phyloP scores from a whole-genome alignment of 257 asterid genomes.

The Rauvolfia tetraphylla region DNA sequence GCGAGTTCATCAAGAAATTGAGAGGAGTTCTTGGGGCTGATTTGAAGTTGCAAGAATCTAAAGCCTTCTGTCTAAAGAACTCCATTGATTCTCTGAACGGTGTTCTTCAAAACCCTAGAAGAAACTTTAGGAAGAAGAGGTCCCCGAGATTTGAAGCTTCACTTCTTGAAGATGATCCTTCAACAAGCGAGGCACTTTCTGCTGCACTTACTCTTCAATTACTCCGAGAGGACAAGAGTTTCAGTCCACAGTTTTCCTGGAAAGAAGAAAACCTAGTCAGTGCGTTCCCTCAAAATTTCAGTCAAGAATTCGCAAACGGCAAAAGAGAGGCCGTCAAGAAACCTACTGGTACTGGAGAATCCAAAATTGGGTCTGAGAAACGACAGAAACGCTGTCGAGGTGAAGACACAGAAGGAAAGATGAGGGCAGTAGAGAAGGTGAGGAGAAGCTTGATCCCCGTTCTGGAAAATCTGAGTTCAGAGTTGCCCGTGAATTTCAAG shows the following conservation, averaged over 20 bases:
- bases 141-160: neutral
- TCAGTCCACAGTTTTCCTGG: neutral
- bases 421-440: neutral
- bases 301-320: neutral
- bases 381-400: neutral
- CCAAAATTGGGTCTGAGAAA: neutral
- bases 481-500: neutral
- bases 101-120: too few relatives aligned
- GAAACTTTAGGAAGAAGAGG: neutral
- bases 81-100: too few relatives aligned
- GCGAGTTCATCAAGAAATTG: neutral
- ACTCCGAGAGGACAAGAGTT: neutral
- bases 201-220: neutral
- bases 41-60: too few relatives aligned
- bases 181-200: neutral
- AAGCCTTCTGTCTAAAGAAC: too few relatives aligned
- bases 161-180: neutral
- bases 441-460: neutral
- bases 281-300: neutral
- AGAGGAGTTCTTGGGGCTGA: too few relatives aligned
- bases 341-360: neutral
- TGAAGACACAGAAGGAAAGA: neutral
- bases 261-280: neutral
- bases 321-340: neutral
- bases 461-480: neutral